These are phyloP conservation scores for Erodium chrysanthum DNA, from an alignment of 441 rosid genomes.

Conservation along the genomic window DNA sequence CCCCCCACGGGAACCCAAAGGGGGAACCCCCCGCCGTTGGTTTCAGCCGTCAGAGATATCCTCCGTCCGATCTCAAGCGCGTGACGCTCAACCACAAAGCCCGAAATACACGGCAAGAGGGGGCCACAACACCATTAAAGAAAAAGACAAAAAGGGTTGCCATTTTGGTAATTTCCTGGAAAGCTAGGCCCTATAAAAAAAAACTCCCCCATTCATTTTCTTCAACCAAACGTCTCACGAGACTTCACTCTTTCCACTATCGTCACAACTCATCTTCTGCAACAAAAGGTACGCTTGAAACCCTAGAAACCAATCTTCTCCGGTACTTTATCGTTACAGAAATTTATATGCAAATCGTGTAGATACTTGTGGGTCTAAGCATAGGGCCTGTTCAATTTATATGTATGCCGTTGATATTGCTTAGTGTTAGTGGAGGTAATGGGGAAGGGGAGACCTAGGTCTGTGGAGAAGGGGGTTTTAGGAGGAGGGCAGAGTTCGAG, in stretches of 20 bases:
- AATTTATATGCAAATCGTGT: neutral
- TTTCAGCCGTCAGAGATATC: neutral
- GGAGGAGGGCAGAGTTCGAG: slow-evolving; percentile 40
- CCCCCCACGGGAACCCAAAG: no score
- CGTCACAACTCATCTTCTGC: neutral
- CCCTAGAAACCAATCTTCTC: slow-evolving; percentile 33
- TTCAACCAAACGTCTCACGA: slow-evolving; percentile 28
- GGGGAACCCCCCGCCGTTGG: neutral
- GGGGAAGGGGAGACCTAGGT: slow-evolving; percentile 91
- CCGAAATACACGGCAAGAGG: neutral
- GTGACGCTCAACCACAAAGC: neutral
- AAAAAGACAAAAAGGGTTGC: slow-evolving; percentile 13
- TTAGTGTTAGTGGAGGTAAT: slow-evolving; percentile 33
- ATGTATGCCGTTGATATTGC: slow-evolving; percentile 17
- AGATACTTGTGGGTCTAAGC: slow-evolving; percentile 10
- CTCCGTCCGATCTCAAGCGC: neutral
- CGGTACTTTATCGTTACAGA: neutral
- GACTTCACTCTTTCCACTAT: slow-evolving; percentile 16
- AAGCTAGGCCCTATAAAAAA: slow-evolving; percentile 8
- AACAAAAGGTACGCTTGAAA: slow-evolving; percentile 37
- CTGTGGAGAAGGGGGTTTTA: slow-evolving; percentile 56
- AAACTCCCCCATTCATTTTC: neutral
- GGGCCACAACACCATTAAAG: slow-evolving; percentile 5
- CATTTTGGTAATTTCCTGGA: slow-evolving; percentile 21
- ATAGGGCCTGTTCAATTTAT: slow-evolving; percentile 16